phyloP scores from a whole-genome alignment of 2,329 filamentous ascomycete genomes.

The Pseudogymnoascus pannorum region DNA sequence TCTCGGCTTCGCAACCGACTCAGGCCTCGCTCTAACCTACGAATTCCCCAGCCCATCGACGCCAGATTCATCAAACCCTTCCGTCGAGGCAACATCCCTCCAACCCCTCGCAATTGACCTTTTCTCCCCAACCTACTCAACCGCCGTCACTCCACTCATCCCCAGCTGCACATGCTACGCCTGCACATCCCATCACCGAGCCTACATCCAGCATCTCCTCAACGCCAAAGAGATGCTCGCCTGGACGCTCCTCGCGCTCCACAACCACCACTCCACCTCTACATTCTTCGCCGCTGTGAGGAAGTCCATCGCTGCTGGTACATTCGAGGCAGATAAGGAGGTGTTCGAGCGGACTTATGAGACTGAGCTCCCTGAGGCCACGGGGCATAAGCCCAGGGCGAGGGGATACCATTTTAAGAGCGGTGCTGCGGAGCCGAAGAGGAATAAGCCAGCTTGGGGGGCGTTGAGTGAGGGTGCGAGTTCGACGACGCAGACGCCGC shows the following conservation, averaged over 20 bases:
- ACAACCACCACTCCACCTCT: slow-evolving; percentile 72
- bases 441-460: slow-evolving; percentile 62
- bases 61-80: background rate
- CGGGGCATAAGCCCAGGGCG: slow-evolving; percentile 69
- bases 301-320: slow-evolving; percentile 47
- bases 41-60: slow-evolving; percentile 49
- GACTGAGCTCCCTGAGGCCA: slow-evolving; percentile 61
- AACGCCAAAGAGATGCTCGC: slow-evolving; percentile 92
- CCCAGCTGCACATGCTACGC: slow-evolving; percentile 70
- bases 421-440: slow-evolving; percentile 52
- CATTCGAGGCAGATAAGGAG: slow-evolving; percentile 48
- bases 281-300: slow-evolving; percentile 69
- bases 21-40: slow-evolving; percentile 78
- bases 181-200: slow-evolving; percentile 75
- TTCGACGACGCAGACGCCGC: slow-evolving; percentile 35
- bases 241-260: slow-evolving; percentile 86
- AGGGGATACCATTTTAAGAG: slow-evolving; percentile 78
- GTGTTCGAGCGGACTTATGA: slow-evolving; percentile 54
- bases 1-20: slow-evolving; percentile 66
- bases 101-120: slow-evolving; percentile 68
- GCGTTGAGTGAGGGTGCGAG: slow-evolving; percentile 36
- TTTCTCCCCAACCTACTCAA: slow-evolving; percentile 57
- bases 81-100: slow-evolving; percentile 16
- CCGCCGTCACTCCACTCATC: slow-evolving; percentile 54
- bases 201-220: slow-evolving; percentile 82